phyloP scores from a whole-genome alignment of 306 rosid species.

The Gynostemma pentaphyllum region DNA sequence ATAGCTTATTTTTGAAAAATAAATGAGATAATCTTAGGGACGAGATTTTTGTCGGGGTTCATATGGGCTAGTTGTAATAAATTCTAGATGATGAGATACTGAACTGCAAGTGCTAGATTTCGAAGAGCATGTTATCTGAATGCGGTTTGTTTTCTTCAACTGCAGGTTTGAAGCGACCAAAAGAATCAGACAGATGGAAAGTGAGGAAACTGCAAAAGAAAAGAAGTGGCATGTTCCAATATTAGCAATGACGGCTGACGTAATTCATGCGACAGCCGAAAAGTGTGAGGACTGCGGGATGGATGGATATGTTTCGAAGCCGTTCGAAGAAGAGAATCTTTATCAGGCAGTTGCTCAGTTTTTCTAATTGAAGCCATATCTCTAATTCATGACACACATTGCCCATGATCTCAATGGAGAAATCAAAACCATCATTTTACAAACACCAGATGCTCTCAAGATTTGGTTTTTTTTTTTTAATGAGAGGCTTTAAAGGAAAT shows the following conservation, averaged over 20 bases:
- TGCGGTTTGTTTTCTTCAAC: not conserved
- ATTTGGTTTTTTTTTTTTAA: too few relatives aligned
- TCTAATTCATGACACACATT: slow-evolving; percentile 1
- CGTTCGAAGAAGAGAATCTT: slow-evolving; percentile 93
- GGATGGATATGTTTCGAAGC: slow-evolving; percentile 98
- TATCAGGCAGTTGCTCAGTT: slow-evolving; percentile 74
- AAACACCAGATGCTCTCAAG: slow-evolving; percentile 6
- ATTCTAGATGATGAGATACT: not conserved
- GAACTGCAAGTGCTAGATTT: not conserved
- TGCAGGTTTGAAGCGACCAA: slow-evolving; percentile 80
- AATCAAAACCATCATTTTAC: not conserved
- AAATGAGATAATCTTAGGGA: not conserved
- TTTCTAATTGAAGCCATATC: slow-evolving; percentile 30
- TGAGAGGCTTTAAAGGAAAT: too few relatives aligned
- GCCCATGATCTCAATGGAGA: not conserved
- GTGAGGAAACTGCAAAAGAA: slow-evolving; percentile 24
- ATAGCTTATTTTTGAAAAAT: not conserved
- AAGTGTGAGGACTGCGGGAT: slow-evolving; percentile 77
- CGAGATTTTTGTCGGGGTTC: too few relatives aligned
- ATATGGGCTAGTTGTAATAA: too few relatives aligned
- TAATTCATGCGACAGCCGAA: slow-evolving; percentile 79
- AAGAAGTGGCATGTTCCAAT: slow-evolving; percentile 64
- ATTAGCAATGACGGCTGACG: slow-evolving; percentile 97
- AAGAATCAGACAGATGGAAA: slow-evolving; percentile 63
- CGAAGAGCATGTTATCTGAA: not conserved